Percentiles rank a stretch among this genome's conserved stretches.
These are phyloP conservation scores for Oldenlandia corymbosa DNA, from an alignment of 257 asterid genomes.

Conservation along the genomic window DNA sequence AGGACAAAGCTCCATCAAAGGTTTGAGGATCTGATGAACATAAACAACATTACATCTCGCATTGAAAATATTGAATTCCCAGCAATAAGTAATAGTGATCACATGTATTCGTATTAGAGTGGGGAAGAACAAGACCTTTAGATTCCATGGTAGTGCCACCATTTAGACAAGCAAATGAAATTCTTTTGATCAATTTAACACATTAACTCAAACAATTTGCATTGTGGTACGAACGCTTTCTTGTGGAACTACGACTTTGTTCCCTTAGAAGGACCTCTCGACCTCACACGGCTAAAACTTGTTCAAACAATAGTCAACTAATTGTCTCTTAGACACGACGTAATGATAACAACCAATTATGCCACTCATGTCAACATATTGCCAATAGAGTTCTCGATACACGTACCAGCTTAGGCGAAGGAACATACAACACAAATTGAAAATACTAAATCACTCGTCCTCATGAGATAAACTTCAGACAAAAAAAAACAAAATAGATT, in stretches of 20 bases:
- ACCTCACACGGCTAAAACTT: background rate
- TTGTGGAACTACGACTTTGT: background rate
- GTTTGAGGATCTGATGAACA: background rate
- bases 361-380: background rate
- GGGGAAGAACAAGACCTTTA: background rate
- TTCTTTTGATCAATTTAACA: background rate
- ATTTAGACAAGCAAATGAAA: background rate
- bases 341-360: background rate
- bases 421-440: too few relatives aligned
- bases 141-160: background rate
- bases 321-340: background rate
- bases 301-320: background rate
- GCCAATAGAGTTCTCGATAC: too few relatives aligned
- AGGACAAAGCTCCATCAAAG: background rate
- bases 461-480: too few relatives aligned
- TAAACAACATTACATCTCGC: background rate
- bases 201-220: background rate
- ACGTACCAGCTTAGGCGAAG: too few relatives aligned
- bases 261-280: background rate
- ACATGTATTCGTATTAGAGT: background rate
- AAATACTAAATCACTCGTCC: too few relatives aligned
- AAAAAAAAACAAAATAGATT: too few relatives aligned
- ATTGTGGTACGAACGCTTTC: background rate
- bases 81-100: background rate
- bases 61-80: background rate